A percentile compares a stretch with the other conserved stretches of the same genome.
These are phyloP conservation scores for Fonsecaea nubica DNA, from an alignment of 2,329 filamentous ascomycete species.

Conservation along the genomic window DNA sequence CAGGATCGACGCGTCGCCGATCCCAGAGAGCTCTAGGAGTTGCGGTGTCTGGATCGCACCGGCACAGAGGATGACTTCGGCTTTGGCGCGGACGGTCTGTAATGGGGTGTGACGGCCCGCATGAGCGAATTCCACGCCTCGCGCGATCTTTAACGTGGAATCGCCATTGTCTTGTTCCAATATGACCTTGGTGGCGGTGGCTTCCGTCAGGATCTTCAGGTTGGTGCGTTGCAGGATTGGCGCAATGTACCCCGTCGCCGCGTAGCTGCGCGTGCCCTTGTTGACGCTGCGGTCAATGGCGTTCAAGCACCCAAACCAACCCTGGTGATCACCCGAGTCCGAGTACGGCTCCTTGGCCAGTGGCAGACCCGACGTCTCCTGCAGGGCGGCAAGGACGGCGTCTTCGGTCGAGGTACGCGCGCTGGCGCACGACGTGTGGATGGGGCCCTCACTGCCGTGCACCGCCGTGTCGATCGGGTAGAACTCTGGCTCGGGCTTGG, in stretches of 20 bases:
- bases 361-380: conserved; percentile 32
- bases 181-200: conserved; percentile 48
- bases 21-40: conserved; percentile 65
- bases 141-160: conserved; percentile 38
- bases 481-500: conserved; percentile 20
- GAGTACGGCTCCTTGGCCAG: conserved; percentile 24
- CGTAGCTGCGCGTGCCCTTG: conserved; percentile 47
- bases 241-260: conserved; percentile 48
- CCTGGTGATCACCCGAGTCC: conserved; percentile 27
- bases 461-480: conserved; percentile 23
- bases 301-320: conserved; percentile 19
- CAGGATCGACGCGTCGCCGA: conserved; percentile 58
- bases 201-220: conserved; percentile 54
- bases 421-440: conserved; percentile 35
- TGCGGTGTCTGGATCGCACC: conserved; percentile 65
- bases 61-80: conserved; percentile 65
- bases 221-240: conserved; percentile 50
- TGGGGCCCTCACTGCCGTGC: conserved; percentile 36
- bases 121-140: conserved; percentile 54
- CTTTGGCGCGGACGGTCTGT: conserved; percentile 44
- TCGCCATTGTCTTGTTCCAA: conserved; percentile 29
- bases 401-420: conserved; percentile 18
- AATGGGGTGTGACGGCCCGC: conserved; percentile 41
- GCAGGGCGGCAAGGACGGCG: conserved; percentile 17
- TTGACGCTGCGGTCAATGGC: conserved; percentile 18